Evolutionary conservation across 805 yeast genomes (phyloP), one percentile per base, ranked within the genome.

Genomic region (Jamesozyma gamospora): DNA sequence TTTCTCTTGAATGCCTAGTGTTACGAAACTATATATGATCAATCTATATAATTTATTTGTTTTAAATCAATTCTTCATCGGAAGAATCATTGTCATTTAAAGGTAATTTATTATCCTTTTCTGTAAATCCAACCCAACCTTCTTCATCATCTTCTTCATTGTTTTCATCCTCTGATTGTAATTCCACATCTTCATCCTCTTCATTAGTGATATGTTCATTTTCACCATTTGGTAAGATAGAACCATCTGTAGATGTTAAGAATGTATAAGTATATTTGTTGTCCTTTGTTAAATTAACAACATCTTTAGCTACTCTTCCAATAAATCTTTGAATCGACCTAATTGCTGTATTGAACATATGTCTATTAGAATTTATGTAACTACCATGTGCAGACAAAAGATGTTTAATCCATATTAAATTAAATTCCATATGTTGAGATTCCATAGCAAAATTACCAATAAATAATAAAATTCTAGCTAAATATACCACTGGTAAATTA

Each of bases 381-480:
- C 71, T 71, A 11, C 98, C 97, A 56, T 90, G 96, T 15, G 70
- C 60, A 1, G 80, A 69, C 14, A 92, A 60, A 4, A 87, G 50
- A 13, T 72, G 65, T 48, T 79, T 76, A 27, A 90, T 70, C 97
- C 98, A 92, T 10, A 82, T 49, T 46, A 92, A 59, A 51, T 79
- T 77, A 64, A 79, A 87, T 63, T 92, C 96, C 18, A 90, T 57
- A 62, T 92, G 97, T 27, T 75, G 87, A 5, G 86, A 76, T 3
- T 79, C 82, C 56, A 72, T 71, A 28, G 78, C 69, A 46, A 74
- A 70, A 32, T 73, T 71, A 2, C 84, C 92, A 50, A 92, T 71
- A 45, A 85, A 86, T 27, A 66, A 62, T 34, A 92, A 58, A 28
- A 90, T 52, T 41, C 81, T 72, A 32, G 77, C 71, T 34, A 86